Conservation (phyloP, 768 basidiomycete species). For the Exsudoporus frostii region DNA sequence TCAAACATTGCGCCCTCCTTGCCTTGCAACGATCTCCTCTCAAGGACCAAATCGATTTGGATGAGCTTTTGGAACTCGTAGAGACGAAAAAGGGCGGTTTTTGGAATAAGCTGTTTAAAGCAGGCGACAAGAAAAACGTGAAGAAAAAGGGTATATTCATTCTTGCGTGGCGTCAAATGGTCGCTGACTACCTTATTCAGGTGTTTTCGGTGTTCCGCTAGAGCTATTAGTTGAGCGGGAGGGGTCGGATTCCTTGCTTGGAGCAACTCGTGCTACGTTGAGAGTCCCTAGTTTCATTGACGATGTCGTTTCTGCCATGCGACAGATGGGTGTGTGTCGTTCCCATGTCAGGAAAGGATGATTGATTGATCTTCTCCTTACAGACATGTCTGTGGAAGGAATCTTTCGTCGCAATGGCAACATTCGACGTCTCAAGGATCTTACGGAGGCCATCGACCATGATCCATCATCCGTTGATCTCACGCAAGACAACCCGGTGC, state of each 20-base stretch:
- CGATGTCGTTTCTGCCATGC: constrained; percentile 97
- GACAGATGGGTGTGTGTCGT: constrained; percentile 84
- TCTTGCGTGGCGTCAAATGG: not conserved
- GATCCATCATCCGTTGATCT: constrained; percentile 90
- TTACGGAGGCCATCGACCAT: constrained; percentile 92
- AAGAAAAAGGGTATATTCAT: constrained; percentile 77
- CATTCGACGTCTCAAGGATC: constrained; percentile 86
- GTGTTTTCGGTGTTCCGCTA: constrained; percentile 90
- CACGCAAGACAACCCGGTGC: constrained; percentile 92
- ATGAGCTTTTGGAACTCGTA: constrained; percentile 90
- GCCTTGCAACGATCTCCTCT: constrained; percentile 75
- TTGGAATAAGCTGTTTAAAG: constrained; percentile 96
- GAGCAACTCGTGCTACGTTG: constrained; percentile 79
- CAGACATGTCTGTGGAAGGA: constrained; percentile 99
- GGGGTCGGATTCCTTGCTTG: constrained; percentile 92
- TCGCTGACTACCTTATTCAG: constrained; percentile 38
- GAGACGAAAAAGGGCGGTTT: constrained; percentile 92
- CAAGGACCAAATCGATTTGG: constrained; percentile 80
- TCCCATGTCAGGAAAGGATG: not conserved
- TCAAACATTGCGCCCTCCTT: constrained; percentile 88
- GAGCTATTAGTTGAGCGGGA: constrained; percentile 92
- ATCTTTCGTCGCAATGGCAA: constrained; percentile 99
- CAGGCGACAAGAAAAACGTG: constrained; percentile 83
- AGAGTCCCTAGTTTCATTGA: constrained; percentile 97
- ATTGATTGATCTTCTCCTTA: constrained; percentile 3